Percentiles rank a stretch among this genome's conserved stretches.
These are phyloP conservation scores for Spergularia marina DNA, from an alignment of 148 eudicot species.

Conservation along the genomic window DNA sequence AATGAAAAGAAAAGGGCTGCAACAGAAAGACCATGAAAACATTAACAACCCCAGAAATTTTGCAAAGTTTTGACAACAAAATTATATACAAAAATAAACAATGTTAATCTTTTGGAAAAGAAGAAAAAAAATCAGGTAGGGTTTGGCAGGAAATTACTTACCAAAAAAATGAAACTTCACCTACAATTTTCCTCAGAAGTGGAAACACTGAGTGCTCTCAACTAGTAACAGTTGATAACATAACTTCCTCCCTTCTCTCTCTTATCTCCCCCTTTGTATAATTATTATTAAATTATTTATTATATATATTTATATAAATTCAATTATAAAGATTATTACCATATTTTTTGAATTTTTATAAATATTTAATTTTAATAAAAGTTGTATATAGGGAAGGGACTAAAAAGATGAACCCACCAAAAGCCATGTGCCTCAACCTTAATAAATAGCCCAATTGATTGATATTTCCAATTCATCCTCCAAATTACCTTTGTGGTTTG, in stretches of 20 bases:
- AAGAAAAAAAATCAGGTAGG: conserved; percentile 28
- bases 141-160: conserved; percentile 24
- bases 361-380: neutral
- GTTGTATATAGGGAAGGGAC: neutral
- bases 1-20: conserved; percentile 34
- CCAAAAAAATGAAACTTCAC: conserved; percentile 14
- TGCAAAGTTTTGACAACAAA: conserved; percentile 7
- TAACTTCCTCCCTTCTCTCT: neutral
- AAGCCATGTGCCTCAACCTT: conserved; percentile 29
- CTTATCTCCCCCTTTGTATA: conserved; percentile 5
- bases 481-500: neutral
- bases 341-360: neutral
- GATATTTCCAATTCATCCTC: conserved; percentile 11
- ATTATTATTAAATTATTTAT: neutral
- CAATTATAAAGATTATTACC: too few species aligned
- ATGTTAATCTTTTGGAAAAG: too few species aligned
- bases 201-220: conserved; percentile 34
- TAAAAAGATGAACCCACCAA: conserved; percentile 22
- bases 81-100: neutral
- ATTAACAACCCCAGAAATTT: conserved; percentile 27
- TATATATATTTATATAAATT: neutral
- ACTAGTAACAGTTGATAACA: conserved; percentile 47
- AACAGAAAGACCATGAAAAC: conserved; percentile 36
- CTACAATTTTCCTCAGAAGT: conserved; percentile 38
- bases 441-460: conserved; percentile 31